Base-by-base conservation (phyloP, 306 rosid genomes). In the Gastrolobium villosum region DNA sequence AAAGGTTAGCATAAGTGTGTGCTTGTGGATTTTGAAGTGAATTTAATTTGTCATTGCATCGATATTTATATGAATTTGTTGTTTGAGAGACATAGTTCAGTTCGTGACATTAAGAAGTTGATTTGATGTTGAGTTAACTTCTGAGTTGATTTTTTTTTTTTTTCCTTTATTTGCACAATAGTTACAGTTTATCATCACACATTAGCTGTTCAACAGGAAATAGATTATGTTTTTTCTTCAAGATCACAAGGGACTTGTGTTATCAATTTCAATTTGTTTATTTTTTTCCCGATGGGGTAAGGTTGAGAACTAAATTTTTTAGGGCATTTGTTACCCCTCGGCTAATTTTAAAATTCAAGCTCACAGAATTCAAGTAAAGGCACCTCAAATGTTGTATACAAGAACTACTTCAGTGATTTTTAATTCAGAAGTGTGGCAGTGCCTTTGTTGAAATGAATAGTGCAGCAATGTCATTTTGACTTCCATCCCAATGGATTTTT, bases 211-310 rank as follows among this genome's bases (percentile, higher is more conserved):
- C 62, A 64, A 32, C 49, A 10, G 56, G 40, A 28, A 31, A 63
- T 34, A 40, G 10, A 11, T 77, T 30, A 4, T 37, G 3, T 40
- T 40, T 61, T 14, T 14, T 13, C 62, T 39, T 65, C 11, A 50
- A 39, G 49, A 67, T 52, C 82, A 71, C 60, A 36, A 0, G 41
- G 50, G 46, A 48, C 54, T 36, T 7, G 66, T 10, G 46, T 55
- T 46, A 40, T 81, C 40, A 31, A 30, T 41, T 36, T 49, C 49
- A 69, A 3, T 71, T 54, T 75, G 7, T 76, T 36, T 78, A 9
- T 49, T 48, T 41, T 13, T 68, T 82, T 28, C 30, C 28, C 50
- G 64, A 65, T 41, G 49, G 69, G 1, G 28, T 11, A 36, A 35
- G 61, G 75, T 36, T 54, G 63, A 55, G 36, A 64, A 53, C 52